Percentiles rank a stretch among this genome's conserved stretches.
Evolutionary conservation across 1,139 yeast genomes (phyloP).

Genomic region (Meyerozyma carpophila): DNA sequence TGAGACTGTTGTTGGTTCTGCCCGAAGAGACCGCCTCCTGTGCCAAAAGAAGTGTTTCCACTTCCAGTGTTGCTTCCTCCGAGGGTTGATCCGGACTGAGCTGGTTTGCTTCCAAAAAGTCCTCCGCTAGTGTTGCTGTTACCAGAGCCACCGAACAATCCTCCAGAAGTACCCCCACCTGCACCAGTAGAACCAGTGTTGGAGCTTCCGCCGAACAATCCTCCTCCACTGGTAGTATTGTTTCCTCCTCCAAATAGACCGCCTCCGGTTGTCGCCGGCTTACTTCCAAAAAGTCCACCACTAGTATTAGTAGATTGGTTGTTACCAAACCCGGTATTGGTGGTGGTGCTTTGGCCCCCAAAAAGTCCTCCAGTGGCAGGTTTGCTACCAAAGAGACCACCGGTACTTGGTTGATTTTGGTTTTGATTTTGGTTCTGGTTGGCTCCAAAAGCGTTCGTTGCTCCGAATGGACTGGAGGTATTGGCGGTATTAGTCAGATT

Average conservation of each 20-base stretch:
- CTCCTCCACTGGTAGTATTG: conserved; percentile 9
- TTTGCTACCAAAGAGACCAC: conserved; percentile 5
- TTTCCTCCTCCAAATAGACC: conserved; percentile 13
- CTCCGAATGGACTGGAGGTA: conserved; percentile 8
- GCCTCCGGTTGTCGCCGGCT: conserved; percentile 11
- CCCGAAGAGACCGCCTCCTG: conserved; percentile 12
- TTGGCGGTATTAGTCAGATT: conserved; percentile 5
- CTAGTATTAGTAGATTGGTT: conserved; percentile 1
- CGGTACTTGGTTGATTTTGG: neutral
- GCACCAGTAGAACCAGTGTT: conserved; percentile 2
- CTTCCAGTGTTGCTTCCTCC: conserved; percentile 8
- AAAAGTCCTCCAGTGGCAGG: conserved; percentile 27
- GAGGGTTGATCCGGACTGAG: conserved; percentile 5
- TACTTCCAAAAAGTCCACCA: conserved; percentile 29
- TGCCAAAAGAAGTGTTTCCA: conserved; percentile 2
- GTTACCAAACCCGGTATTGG: conserved; percentile 5
- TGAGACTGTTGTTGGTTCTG: conserved; percentile 2
- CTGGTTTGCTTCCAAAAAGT: conserved; percentile 17
- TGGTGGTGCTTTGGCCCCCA: conserved; percentile 20
- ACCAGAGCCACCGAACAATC: conserved; percentile 19
- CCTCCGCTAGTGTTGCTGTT: conserved; percentile 18
- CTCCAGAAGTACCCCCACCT: conserved; percentile 12
- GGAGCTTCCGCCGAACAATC: conserved; percentile 5
- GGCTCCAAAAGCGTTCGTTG: neutral
- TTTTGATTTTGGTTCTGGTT: neutral